Evolutionary conservation across 306 rosid species (phyloP), one percentile per base, ranked within the genome.

Genomic region (Acmispon strigosus): DNA sequence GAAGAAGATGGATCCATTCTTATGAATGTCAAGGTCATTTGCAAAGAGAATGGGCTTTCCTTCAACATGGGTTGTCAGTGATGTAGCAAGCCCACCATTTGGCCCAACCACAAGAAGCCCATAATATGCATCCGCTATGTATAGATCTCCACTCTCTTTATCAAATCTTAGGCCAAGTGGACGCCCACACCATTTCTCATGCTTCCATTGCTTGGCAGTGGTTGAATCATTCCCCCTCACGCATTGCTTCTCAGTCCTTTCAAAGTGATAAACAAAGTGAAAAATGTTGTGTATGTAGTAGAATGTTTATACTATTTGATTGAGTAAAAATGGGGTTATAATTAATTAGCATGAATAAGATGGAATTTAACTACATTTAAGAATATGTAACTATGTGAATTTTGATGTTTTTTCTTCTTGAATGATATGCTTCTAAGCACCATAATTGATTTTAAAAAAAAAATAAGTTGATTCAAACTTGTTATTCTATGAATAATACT

Each of bases 1-100:
- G 87, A 94, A 94, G 62, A 89, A 94, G 72, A 94, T 76, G 72
- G 97, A 94, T n/a, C 99, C 99, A 49, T 94, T 94, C 4, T 11
- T 69, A 4, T 94, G 86, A 44, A 91, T 87, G 52, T 91, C 97
- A 73, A 94, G 97, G 58, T 94, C 99, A 76, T 94, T 94, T 17
- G 97, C 96, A 6, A 86, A 94, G 79, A 91, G 95, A 20, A 94
- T 91, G 0, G 92, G 92, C 22, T 83, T 82, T 39, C 97, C 96
- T 0, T 82, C 81, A 3, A 86, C 87, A 39, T 89, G 96, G 34
- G 86, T 91, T 45, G 91, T 72, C 69, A 91, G 69, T 64, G 94
- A 76, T 69, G 82, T 85, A 18, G 97, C 98, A 1, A 86, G 32
- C 11, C 98, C 98, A 1, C 98, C 98, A 62, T 82, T 69, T 1